Evolutionary conservation across 2,329 filamentous ascomycete genomes (phyloP).

Genomic region (Clarireedia sp.): DNA sequence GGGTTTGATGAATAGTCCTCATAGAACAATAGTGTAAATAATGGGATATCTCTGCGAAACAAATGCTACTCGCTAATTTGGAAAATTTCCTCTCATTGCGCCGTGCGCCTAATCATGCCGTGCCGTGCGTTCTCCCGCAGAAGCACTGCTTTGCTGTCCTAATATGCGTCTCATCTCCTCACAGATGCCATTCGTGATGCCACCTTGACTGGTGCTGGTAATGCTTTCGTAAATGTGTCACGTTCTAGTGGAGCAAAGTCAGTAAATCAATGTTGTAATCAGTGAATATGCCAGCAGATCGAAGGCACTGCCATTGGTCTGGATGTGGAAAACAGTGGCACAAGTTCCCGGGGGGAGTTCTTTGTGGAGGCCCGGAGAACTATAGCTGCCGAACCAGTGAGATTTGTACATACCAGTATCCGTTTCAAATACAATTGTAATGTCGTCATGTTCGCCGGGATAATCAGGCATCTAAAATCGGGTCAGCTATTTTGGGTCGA

Average conservation of each 20-base stretch:
- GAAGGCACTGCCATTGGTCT: constrained; percentile 4
- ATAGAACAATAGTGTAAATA: not conserved
- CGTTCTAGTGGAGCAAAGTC: constrained; percentile 17
- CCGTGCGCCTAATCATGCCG: constrained; percentile 2
- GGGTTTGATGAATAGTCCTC: not conserved
- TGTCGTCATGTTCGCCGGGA: constrained; percentile 87
- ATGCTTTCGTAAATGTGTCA: constrained; percentile 26
- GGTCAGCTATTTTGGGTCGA: not conserved
- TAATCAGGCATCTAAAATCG: constrained; percentile 61
- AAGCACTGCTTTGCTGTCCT: not conserved
- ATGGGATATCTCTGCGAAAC: constrained; percentile 2
- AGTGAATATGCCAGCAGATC: too few relatives aligned
- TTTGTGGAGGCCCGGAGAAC: not conserved
- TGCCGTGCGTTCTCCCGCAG: not conserved
- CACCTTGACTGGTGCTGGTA: constrained; percentile 29
- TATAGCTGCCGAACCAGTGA: not conserved
- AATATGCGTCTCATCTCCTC: constrained; percentile 20
- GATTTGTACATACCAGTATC: constrained; percentile 39
- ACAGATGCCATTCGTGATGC: constrained; percentile 29
- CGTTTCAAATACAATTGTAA: constrained; percentile 75
- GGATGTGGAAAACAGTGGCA: not conserved
- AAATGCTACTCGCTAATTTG: constrained; percentile 9
- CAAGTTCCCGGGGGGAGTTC: not conserved
- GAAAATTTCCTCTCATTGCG: not conserved
- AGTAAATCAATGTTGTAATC: not conserved